Conservation (phyloP, 495 filamentous ascomycete species). For the Echria macrotheca region DNA sequence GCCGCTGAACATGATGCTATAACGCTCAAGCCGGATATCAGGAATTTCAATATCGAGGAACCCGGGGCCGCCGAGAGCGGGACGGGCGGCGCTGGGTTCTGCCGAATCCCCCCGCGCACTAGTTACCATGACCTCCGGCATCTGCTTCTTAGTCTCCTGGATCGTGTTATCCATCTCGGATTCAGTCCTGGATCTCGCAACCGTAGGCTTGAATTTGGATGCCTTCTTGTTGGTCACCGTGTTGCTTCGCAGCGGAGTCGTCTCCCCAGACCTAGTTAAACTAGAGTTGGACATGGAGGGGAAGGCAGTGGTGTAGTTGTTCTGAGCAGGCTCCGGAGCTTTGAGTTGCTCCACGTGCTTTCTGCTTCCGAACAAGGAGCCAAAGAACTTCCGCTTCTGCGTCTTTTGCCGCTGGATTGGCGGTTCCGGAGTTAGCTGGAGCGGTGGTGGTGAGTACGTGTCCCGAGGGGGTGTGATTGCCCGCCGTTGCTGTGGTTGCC, state of each 20-base stretch:
- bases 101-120: slow-evolving; percentile 6
- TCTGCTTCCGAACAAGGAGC: slow-evolving; percentile 42
- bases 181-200: slow-evolving; percentile 34
- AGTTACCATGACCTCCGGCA: background rate
- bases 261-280: background rate
- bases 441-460: slow-evolving; percentile 22
- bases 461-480: slow-evolving; percentile 11
- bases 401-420: slow-evolving; percentile 36
- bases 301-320: slow-evolving; percentile 5
- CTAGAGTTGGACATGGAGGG: slow-evolving; percentile 4
- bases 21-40: slow-evolving; percentile 73
- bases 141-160: slow-evolving; percentile 12
- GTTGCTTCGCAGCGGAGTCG: slow-evolving; percentile 31
- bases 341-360: slow-evolving; percentile 28
- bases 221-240: slow-evolving; percentile 27
- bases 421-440: slow-evolving; percentile 19
- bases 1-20: slow-evolving; percentile 89
- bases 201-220: slow-evolving; percentile 32
- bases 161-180: slow-evolving; percentile 16
- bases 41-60: slow-evolving; percentile 76
- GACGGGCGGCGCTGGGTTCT: slow-evolving; percentile 9
- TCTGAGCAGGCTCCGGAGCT: slow-evolving; percentile 11
- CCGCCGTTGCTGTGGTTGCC: slow-evolving; percentile 22
- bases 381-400: slow-evolving; percentile 45
- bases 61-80: slow-evolving; percentile 13